Evolutionary conservation across 1,139 yeast genomes (phyloP), one percentile per base, ranked within the genome.

Genomic region (Pichia inconspicua): DNA sequence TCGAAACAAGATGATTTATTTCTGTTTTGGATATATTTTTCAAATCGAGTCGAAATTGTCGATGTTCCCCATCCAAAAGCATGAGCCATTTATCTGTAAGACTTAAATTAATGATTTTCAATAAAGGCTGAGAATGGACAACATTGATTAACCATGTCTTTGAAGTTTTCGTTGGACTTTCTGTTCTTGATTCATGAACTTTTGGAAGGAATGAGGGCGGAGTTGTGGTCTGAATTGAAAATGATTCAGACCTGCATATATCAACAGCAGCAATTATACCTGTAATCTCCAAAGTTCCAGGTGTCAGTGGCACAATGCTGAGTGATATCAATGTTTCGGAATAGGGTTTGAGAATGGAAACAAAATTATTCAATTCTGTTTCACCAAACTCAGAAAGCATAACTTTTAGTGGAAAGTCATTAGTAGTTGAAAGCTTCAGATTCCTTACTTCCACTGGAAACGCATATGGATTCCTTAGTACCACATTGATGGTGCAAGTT

Each of bases 11-110:
- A 51, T 77, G 73, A 52, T 82, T 80, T 41, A 83, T 78, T 1
- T 71, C 59, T 12, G 80, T 78, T 14, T 66, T 62, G 0, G 89
- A 80, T 30, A 74, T 72, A 60, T 87, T 87, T 41, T 76, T 73
- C 43, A 87, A 66, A 1, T 68, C 64, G 4, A 86, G 65, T 0
- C 73, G 66, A 49, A 85, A 78, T 4, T 65, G 58, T 47, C 71
- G 72, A 45, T 69, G 68, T 56, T 88, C 95, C 6, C 96, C 96
- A 59, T 87, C 95, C 25, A 87, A 65, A n/a, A 87, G 64, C 88
- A 86, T 82, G 4, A 83, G 59, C 80, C 87, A 82, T 3, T 81
- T 80, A 58, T 81, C 82, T 34, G 76, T 73, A 8, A 84, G 70
- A 60, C 80, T 75, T 7, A 78, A 66, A 40, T 75, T 72, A 1